Conservation (phyloP, 306 rosid species). For the Lotus japonicus region DNA sequence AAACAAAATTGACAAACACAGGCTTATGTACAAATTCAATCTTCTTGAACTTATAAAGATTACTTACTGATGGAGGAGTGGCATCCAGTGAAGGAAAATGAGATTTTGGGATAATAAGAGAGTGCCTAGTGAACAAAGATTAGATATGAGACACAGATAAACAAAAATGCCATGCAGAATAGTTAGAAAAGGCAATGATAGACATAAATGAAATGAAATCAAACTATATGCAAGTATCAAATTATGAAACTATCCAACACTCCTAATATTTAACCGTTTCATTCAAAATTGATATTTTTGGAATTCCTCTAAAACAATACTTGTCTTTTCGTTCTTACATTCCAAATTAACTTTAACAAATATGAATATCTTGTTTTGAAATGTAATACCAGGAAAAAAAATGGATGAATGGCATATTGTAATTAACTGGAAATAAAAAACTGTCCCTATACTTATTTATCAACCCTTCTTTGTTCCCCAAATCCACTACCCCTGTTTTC, state of each 20-base stretch:
- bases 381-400: not conserved
- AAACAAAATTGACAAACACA: too few relatives aligned
- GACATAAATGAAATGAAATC: not conserved
- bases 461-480: not conserved
- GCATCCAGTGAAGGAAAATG: constrained; percentile 76
- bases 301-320: not conserved
- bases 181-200: not conserved
- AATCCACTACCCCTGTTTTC: not conserved
- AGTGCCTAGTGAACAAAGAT: constrained; percentile 61
- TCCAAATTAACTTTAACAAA: constrained; percentile 1
- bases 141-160: constrained; percentile 16
- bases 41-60: constrained; percentile 14
- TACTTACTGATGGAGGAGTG: constrained; percentile 92
- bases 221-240: not conserved
- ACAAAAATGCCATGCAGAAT: constrained; percentile 2
- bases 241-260: not conserved
- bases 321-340: not conserved
- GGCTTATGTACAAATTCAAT: not conserved
- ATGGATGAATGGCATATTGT: not conserved
- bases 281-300: not conserved
- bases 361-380: not conserved
- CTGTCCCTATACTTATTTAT: not conserved
- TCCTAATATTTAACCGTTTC: not conserved
- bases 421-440: not conserved
- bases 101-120: constrained; percentile 87